Percentiles rank a stretch among this genome's conserved stretches.
Conservation (phyloP, 2,329 filamentous ascomycete genomes). For the Trichophyton simii region DNA sequence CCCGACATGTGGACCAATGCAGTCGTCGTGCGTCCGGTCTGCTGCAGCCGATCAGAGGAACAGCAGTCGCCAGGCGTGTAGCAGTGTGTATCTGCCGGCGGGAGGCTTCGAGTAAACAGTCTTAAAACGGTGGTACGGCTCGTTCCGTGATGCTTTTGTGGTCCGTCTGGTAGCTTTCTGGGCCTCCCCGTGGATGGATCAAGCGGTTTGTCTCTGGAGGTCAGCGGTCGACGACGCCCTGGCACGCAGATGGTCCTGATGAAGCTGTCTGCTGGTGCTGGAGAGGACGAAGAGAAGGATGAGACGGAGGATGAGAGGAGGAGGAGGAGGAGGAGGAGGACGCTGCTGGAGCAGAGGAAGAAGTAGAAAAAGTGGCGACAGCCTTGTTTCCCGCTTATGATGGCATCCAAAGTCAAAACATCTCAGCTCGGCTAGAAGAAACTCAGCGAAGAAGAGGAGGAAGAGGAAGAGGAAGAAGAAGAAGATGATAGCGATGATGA, state of each 20-base stretch:
- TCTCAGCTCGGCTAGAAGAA: neutral
- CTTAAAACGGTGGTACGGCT: neutral
- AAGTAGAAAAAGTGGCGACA: neutral
- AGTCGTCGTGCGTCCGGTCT: too few species aligned
- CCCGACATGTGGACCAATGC: neutral
- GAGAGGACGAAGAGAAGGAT: neutral
- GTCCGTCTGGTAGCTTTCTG: neutral
- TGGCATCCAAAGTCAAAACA: neutral
- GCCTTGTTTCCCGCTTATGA: neutral
- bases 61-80: too few species aligned
- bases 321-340: neutral
- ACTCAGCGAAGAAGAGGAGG: neutral
- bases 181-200: neutral
- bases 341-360: neutral
- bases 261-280: neutral
- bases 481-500: neutral
- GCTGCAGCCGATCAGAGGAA: too few species aligned
- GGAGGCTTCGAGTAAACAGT: neutral
- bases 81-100: too few species aligned
- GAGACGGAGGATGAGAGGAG: neutral
- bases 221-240: neutral
- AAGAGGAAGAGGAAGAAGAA: too few species aligned
- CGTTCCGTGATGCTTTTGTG: neutral
- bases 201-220: neutral
- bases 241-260: neutral